Base-by-base conservation (phyloP, 805 yeast species). In the Yueomyces sinensis region DNA sequence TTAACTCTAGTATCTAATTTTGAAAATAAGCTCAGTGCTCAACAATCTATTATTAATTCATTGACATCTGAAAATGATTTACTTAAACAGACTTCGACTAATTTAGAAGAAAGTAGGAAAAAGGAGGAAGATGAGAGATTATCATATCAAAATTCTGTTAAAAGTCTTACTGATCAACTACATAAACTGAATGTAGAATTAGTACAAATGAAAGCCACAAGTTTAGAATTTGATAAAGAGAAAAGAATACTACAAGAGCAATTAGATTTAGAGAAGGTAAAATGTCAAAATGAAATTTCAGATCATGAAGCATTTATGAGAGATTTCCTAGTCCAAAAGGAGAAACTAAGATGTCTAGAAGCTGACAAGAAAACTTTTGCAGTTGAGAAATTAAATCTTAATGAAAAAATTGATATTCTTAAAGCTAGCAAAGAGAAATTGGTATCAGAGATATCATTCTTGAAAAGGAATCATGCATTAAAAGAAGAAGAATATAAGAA, bases 11-110 rank as follows among this genome's bases (percentile, higher is more conserved):
- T 47, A 27, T 42, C 50, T 3, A 48, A 44, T n/a, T 56, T 47
- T 31, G 62, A 62, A 17, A 51, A 55, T 30, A 59, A 62, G 39
- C 29, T 62, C 15, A 46, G 54, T 16, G 54, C 62, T 1, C 65
- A 62, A 39, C 44, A 43, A 15, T 62, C 59, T 18, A 48, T 61
- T 3, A 42, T 52, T 27, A 50, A 50, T 17, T 45, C 59, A 14
- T 42, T 58, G 1, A 38, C 41, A 5, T 44, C 55, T 4, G 62
- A 57, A 33, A 49, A 47, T 24, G 52, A 52, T 5, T 40, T 41
- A 9, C 35, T 52, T 32, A 51, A 46, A 31, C 30, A 37, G 20
- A 43, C 52, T 17, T 23, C 45, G 13, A 32, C 30, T 11, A 43
- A 43, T 18, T 36, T 46, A n/a, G 52, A 47, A 38, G 40, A 35